Base-by-base conservation (phyloP, 129 eudicot genomes). In the Deinandra increscens region DNA sequence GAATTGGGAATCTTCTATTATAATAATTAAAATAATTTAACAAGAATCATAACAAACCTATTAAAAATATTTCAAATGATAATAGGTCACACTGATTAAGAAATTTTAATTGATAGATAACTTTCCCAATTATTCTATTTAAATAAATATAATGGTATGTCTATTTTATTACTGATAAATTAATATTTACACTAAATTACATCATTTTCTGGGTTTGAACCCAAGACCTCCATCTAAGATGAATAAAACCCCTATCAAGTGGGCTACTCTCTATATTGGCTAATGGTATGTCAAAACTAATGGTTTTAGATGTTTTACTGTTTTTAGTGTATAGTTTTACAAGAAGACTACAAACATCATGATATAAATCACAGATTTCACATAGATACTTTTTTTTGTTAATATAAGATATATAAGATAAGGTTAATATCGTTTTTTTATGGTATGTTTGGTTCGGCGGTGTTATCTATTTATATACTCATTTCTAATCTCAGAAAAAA, bases 1-100 rank as follows among this genome's bases (percentile, higher is more conserved):
- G 75, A 69, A 49, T 22, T 17, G 43, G 58, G 58, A 44, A 76
- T 69, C 78, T 64, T 29, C 23, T 15, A 12, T 26, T 54, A 62
- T 60, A 12, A 41, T 64, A n/a, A 34, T 51, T 14, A 66, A 6
- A 7, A 46, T 29, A 14, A 46, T 12, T 55, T 11, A 22, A 66
- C n/a, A 60, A 17, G 37, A 38, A 46, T 49, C 36, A 60, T 33
- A n/a, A 60, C n/a, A 44, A 48, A 48, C 62, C 80, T 69, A 46
- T 64, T 29, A 58, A 14, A 17, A 76, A 60, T 37, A 46, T 15
- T 36, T 54, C 75, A 48, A 68, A 46, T 68, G 34, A 76, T 59
- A 36, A 38, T 48, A 23, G 8, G 60, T 59, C 39, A n/a, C 74
- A 34, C 6, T 68, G 51, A 46, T 67, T 58, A 19, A 9, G 68